Evolutionary conservation across 2,329 filamentous ascomycete genomes (phyloP), one percentile per base, ranked within the genome.

Genomic region (Stachybotrys echinatus): DNA sequence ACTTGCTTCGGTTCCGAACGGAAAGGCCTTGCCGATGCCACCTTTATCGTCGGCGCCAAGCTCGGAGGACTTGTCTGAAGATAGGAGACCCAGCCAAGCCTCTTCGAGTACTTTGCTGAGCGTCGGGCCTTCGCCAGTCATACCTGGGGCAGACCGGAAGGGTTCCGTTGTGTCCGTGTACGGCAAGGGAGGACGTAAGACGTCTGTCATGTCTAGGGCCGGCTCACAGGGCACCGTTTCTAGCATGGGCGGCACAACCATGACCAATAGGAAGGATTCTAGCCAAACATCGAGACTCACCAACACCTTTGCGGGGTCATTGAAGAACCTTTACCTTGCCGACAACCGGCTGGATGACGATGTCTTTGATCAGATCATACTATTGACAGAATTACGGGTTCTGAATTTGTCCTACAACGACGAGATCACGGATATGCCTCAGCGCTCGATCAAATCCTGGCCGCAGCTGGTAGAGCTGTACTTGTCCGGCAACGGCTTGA

Each of bases 341-440:
- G 94, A 99, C 65, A 99, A 99, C 65, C 84, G 92, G 53, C 79
- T 99, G 21, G 89, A 94, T 50, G 94, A 97, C 60, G 92, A 97
- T 59, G 88, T 96, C 0, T 97, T 97, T 64, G 91, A 96, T 56
- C 89, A 97, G 66, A 77, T 99, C 42, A 88, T 84, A 1, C 75
- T 92, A 3, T 79, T 97, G 4, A 79, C 84, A 3, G 94, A 97
- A 67, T 72, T 99, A 47, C 85, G 92, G 20, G 81, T 95, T 21
- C 79, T 99, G 51, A 99, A 99, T 59, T 70, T 99, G 27, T 95
- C 92, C 0, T 97, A 96, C 72, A 99, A 99, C 59, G 87, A 92
- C 55, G 70, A 72, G 51, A 80, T 99, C 44, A 92, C 88, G 52
- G 94, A 99, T 59, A 87, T 99, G 69, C 94, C 94, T 3, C 86